These are phyloP conservation scores for Carex sylvatica DNA, from an alignment of 202 grass and related monocot genomes.

Conservation along the genomic window DNA sequence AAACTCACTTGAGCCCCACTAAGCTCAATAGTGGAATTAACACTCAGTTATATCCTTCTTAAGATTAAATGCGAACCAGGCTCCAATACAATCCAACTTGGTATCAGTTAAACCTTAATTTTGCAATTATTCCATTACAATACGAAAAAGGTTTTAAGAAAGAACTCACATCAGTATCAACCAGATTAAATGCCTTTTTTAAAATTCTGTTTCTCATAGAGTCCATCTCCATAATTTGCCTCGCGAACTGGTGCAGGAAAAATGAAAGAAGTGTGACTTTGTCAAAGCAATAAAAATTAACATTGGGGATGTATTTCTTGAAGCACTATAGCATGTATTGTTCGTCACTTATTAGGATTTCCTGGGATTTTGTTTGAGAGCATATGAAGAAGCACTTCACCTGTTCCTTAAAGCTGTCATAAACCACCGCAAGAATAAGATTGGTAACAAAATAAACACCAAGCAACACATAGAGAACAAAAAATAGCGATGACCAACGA, in stretches of 20 bases:
- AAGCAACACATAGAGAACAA: constrained; percentile 83
- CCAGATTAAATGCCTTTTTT: constrained; percentile 85
- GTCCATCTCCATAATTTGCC: constrained; percentile 77
- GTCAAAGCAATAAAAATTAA: constrained; percentile 13
- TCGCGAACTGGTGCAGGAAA: constrained; percentile 57
- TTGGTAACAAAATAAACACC: constrained; percentile 99
- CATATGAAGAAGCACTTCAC: constrained; percentile 37
- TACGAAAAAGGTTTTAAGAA: constrained; percentile 20
- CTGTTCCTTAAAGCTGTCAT: constrained; percentile 97
- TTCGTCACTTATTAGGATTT: background rate
- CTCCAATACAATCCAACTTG: background rate
- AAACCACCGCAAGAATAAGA: constrained; percentile 97
- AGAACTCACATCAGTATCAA: constrained; percentile 66
- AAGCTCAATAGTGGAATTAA: background rate
- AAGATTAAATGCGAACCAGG: background rate
- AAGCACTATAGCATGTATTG: background rate
- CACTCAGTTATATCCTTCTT: background rate
- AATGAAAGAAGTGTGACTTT: constrained; percentile 7
- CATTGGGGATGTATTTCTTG: background rate
- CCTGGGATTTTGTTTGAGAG: background rate
- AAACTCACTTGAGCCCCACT: background rate
- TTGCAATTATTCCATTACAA: constrained; percentile 12
- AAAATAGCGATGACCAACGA: constrained; percentile 82
- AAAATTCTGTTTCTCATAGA: constrained; percentile 66
- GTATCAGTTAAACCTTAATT: background rate